Percentiles rank a stretch among this genome's conserved stretches.
These are phyloP conservation scores for Blastobotrys apis DNA, from an alignment of 1,139 yeast species.

Conservation along the genomic window DNA sequence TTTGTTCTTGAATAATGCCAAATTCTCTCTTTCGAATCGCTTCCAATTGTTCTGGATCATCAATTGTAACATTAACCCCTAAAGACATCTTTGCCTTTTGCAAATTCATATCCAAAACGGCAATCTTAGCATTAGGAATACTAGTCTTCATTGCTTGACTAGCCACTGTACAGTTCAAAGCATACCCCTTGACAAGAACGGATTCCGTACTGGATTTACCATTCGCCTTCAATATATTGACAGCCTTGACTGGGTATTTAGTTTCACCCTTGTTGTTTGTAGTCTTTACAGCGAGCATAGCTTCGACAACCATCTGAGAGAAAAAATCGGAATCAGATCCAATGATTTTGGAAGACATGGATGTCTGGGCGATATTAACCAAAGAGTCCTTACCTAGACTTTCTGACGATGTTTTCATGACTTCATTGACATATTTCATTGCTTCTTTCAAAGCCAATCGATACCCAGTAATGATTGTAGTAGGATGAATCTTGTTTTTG, in stretches of 20 bases:
- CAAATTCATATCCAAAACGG: slow-evolving; percentile 87
- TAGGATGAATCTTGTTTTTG: slow-evolving; percentile 91
- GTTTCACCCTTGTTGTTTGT: slow-evolving; percentile 81
- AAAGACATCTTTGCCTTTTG: slow-evolving; percentile 97
- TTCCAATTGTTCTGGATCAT: slow-evolving; percentile 96
- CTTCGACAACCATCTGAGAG: slow-evolving; percentile 87
- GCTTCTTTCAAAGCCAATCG: slow-evolving; percentile 93
- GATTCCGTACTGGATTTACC: slow-evolving; percentile 92
- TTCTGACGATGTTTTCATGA: slow-evolving; percentile 76
- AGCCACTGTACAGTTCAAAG: slow-evolving; percentile 94
- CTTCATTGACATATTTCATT: slow-evolving; percentile 79
- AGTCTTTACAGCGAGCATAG: slow-evolving; percentile 92
- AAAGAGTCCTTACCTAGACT: slow-evolving; percentile 71
- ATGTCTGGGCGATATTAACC: slow-evolving; percentile 88
- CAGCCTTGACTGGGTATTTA: slow-evolving; percentile 96
- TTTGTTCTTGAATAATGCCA: slow-evolving; percentile 85
- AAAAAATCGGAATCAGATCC: slow-evolving; percentile 95
- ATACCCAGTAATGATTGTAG: slow-evolving; percentile 95
- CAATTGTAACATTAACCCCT: slow-evolving; percentile 96
- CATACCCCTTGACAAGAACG: slow-evolving; percentile 85
- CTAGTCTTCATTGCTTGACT: slow-evolving; percentile 92
- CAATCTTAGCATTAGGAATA: slow-evolving; percentile 74
- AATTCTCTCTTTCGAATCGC: slow-evolving; percentile 92
- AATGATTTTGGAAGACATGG: slow-evolving; percentile 95
- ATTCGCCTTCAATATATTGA: slow-evolving; percentile 91